Percentiles rank a stretch among this genome's conserved stretches.
Evolutionary conservation across 257 asterid genomes (phyloP).

Genomic region (Forsythia viridissima): DNA sequence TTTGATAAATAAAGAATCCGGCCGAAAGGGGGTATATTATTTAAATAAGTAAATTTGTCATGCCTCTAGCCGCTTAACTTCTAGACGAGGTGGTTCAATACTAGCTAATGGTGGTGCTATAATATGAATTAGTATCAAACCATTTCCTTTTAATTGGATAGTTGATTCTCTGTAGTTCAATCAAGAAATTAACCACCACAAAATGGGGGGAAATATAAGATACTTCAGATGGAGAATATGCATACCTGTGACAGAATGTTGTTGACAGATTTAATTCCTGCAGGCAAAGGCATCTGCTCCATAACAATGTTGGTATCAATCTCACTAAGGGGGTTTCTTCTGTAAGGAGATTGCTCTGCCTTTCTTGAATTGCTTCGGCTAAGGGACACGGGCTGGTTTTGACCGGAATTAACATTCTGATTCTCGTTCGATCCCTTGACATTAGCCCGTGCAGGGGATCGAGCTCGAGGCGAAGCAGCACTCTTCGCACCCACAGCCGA

Average conservation of each 20-base stretch:
- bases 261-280: background rate
- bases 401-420: constrained; percentile 32
- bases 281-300: background rate
- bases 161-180: background rate
- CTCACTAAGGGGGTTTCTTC: constrained; percentile 81
- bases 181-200: too few relatives aligned
- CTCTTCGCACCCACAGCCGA: constrained; percentile 39
- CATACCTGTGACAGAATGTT: constrained; percentile 38
- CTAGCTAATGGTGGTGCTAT: background rate
- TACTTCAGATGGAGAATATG: background rate
- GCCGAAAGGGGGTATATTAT: background rate
- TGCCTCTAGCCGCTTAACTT: too few relatives aligned
- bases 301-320: constrained; percentile 57
- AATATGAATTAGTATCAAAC: background rate
- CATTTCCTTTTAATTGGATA: background rate
- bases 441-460: constrained; percentile 72
- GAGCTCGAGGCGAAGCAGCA: constrained; percentile 79
- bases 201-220: background rate
- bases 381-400: constrained; percentile 59
- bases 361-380: constrained; percentile 96
- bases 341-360: constrained; percentile 76
- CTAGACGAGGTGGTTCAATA: background rate
- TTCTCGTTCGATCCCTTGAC: constrained; percentile 28
- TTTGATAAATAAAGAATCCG: too few relatives aligned
- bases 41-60: too few relatives aligned